Evolutionary conservation across 371 early-diverging fungal genomes (phyloP).

Genomic region (Gilbertella persicaria): DNA sequence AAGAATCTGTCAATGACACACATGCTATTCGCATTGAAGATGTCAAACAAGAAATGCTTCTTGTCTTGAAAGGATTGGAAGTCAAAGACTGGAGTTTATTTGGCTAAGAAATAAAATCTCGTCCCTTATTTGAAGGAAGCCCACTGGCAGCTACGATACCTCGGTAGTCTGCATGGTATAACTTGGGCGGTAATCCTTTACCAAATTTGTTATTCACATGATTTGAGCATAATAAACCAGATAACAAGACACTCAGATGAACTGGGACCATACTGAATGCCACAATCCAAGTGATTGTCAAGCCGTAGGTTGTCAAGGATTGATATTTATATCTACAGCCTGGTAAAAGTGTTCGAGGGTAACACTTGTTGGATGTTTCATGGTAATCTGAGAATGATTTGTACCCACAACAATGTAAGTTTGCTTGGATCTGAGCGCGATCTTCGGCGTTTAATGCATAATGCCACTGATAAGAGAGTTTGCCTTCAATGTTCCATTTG

Average conservation of each 20-base stretch:
- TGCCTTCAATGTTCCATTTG: conserved; percentile 50
- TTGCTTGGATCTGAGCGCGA: conserved; percentile 47
- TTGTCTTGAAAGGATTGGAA: conserved; percentile 39
- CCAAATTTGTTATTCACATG: conserved; percentile 58
- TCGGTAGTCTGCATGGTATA: conserved; percentile 50
- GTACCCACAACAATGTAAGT: conserved; percentile 63
- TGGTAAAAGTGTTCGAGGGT: conserved; percentile 57
- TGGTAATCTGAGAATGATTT: conserved; percentile 55
- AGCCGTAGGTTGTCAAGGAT: conserved; percentile 41
- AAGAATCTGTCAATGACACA: conserved; percentile 36
- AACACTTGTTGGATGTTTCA: conserved; percentile 58
- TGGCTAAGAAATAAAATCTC: conserved; percentile 28
- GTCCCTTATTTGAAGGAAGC: neutral
- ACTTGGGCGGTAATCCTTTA: conserved; percentile 50
- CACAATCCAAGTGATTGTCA: conserved; percentile 44
- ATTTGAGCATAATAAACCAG: conserved; percentile 57
- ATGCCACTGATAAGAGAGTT: conserved; percentile 55
- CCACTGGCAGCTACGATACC: conserved; percentile 40
- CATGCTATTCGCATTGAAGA: conserved; percentile 27
- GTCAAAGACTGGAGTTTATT: conserved; percentile 67
- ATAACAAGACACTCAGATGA: conserved; percentile 51
- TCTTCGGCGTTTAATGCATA: conserved; percentile 36
- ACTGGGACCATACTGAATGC: conserved; percentile 53
- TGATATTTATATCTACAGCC: conserved; percentile 55
- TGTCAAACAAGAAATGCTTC: conserved; percentile 52